phyloP scores from a whole-genome alignment of 352 stramenopile species.

The Nothophytophthora sp. region DNA sequence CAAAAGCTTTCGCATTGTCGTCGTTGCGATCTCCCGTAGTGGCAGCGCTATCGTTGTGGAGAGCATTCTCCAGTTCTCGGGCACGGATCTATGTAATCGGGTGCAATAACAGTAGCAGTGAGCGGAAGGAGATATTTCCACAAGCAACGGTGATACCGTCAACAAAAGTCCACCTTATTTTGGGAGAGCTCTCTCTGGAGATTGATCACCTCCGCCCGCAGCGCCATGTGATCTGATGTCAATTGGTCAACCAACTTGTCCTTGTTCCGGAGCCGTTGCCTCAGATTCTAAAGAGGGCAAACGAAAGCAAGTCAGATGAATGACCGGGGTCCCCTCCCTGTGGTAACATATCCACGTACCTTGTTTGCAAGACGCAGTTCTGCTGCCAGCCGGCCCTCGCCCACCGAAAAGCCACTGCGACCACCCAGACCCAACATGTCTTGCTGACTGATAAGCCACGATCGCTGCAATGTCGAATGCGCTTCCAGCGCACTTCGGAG shows the following conservation, averaged over 20 bases:
- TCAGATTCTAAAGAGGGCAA: slow-evolving; percentile 66
- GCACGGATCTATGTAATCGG: slow-evolving; percentile 22
- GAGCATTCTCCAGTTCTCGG: slow-evolving; percentile 38
- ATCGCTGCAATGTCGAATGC: slow-evolving; percentile 72
- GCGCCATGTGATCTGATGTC: slow-evolving; percentile 63
- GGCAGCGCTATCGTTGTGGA: slow-evolving; percentile 8
- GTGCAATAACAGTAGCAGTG: too few relatives aligned
- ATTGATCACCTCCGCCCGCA: slow-evolving; percentile 55
- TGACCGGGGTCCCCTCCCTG: too few relatives aligned
- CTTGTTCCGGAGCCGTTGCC: slow-evolving; percentile 78
- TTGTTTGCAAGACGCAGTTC: slow-evolving; percentile 87
- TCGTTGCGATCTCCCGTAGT: slow-evolving; percentile 2
- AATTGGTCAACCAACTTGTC: slow-evolving; percentile 84
- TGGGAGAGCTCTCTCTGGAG: slow-evolving; percentile 62
- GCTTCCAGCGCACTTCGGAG: slow-evolving; percentile 71
- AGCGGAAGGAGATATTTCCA: background rate
- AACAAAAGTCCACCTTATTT: slow-evolving; percentile 46
- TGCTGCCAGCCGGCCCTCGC: slow-evolving; percentile 76
- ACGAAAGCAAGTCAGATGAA: slow-evolving; percentile 1
- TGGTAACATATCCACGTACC: slow-evolving; percentile 29
- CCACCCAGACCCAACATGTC: slow-evolving; percentile 62
- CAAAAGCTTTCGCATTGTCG: slow-evolving; percentile 6
- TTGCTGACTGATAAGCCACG: slow-evolving; percentile 80
- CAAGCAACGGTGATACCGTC: background rate
- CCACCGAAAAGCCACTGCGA: slow-evolving; percentile 64